Evolutionary conservation across 305 asterid species (phyloP).

Genomic region (Fraxinus velutina): DNA sequence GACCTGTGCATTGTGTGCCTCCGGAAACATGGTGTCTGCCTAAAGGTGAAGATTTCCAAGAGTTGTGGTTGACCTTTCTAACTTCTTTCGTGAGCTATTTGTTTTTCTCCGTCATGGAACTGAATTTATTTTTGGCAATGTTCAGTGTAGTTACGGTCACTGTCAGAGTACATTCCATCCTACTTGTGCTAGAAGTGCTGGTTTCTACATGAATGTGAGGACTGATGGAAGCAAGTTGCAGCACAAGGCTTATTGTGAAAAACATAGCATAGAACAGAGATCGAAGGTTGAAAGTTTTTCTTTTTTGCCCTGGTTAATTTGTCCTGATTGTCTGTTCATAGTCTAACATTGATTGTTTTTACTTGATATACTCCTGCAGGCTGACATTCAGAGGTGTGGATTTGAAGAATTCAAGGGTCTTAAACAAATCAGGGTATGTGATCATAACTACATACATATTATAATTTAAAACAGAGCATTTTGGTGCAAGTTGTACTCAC

Average conservation of each 20-base stretch:
- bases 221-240: conserved; percentile 80
- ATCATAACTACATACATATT: conserved; percentile 2
- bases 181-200: conserved; percentile 94
- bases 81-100: background rate
- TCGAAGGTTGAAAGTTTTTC: conserved; percentile 56
- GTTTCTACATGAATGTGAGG: conserved; percentile 73
- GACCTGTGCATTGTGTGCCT: conserved; percentile 71
- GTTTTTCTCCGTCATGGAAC: background rate
- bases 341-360: conserved; percentile 14
- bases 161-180: conserved; percentile 93
- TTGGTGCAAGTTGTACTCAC: background rate
- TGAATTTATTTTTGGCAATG: conserved; percentile 22
- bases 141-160: conserved; percentile 94
- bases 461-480: background rate
- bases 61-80: conserved; percentile 12
- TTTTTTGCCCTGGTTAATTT: conserved; percentile 10
- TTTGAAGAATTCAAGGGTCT: conserved; percentile 81
- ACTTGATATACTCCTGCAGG: conserved; percentile 40
- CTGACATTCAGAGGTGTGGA: conserved; percentile 69
- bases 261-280: conserved; percentile 84
- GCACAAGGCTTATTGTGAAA: conserved; percentile 93
- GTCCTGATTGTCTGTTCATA: background rate
- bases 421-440: conserved; percentile 89
- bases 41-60: conserved; percentile 54
- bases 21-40: conserved; percentile 82